Conservation (phyloP, 1,284 basidiomycete species). For the Puccinia triticina region DNA sequence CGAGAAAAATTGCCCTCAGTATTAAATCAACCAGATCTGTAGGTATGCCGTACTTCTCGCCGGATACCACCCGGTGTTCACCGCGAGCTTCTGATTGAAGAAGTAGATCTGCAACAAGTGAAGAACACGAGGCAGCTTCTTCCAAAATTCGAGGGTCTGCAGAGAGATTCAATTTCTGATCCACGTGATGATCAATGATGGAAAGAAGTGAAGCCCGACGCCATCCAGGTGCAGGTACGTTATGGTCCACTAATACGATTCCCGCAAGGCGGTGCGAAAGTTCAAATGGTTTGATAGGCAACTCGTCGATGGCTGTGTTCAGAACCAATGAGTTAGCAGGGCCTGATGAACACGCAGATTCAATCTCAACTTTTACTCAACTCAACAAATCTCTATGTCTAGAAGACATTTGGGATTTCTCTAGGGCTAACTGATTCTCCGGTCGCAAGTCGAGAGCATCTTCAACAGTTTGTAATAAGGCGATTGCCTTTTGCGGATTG, state of each 20-base stretch:
- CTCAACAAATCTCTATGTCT: constrained; percentile 60
- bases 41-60: constrained; percentile 50
- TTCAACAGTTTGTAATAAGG: constrained; percentile 54
- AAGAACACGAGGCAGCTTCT: constrained; percentile 57
- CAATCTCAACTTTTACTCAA: not conserved
- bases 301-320: constrained; percentile 58
- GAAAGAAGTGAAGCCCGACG: constrained; percentile 54
- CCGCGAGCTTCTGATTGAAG: constrained; percentile 54
- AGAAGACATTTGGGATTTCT: constrained; percentile 58
- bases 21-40: constrained; percentile 54
- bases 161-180: constrained; percentile 56
- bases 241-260: constrained; percentile 61
- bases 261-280: constrained; percentile 57
- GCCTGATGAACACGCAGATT: not conserved
- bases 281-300: constrained; percentile 58
- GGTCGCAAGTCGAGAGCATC: constrained; percentile 61
- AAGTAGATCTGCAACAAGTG: constrained; percentile 58
- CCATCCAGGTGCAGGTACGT: constrained; percentile 58
- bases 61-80: constrained; percentile 36
- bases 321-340: not conserved
- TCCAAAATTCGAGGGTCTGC: constrained; percentile 58
- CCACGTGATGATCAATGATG: constrained; percentile 61
- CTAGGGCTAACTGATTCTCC: constrained; percentile 60
- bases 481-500: constrained; percentile 54
- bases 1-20: constrained; percentile 55